A percentile compares a stretch with the other conserved stretches of the same genome.
Conservation (phyloP, 2,329 filamentous ascomycete species). For the Phyllosticta citribraziliensis region DNA sequence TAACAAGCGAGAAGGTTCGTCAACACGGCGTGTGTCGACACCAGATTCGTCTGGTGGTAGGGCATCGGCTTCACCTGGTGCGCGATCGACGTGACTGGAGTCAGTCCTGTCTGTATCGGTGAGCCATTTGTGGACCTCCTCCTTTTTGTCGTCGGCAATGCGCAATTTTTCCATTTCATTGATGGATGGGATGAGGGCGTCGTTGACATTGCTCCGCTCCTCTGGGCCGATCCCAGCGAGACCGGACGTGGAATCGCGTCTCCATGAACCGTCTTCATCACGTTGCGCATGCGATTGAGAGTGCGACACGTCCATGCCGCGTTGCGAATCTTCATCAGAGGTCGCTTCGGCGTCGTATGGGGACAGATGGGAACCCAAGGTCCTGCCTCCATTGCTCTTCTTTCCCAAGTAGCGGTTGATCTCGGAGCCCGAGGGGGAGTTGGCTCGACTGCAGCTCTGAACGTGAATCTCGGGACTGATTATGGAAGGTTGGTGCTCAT, state of each 20-base stretch:
- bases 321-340: conserved; percentile 19
- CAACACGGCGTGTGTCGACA: too few relatives aligned
- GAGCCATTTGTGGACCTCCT: conserved; percentile 45
- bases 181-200: conserved; percentile 37
- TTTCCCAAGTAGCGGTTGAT: conserved; percentile 25
- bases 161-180: conserved; percentile 41
- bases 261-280: conserved; percentile 39
- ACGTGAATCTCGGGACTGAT: conserved; percentile 31
- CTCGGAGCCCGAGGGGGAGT: conserved; percentile 25
- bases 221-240: conserved; percentile 39
- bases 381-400: conserved; percentile 24
- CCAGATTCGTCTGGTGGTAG: conserved; percentile 15
- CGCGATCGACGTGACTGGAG: conserved; percentile 10
- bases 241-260: conserved; percentile 27
- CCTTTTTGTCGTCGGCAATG: conserved; percentile 40
- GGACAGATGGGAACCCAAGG: conserved; percentile 28
- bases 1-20: too few relatives aligned
- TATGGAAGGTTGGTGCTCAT: conserved; percentile 22
- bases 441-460: conserved; percentile 26
- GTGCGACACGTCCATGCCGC: neutral
- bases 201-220: conserved; percentile 30
- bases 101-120: conserved; percentile 25
- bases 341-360: conserved; percentile 26
- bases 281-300: conserved; percentile 18
- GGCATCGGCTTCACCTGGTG: conserved; percentile 10